Conservation (phyloP, 257 asterid genomes). For the Solanum peruvianum region DNA sequence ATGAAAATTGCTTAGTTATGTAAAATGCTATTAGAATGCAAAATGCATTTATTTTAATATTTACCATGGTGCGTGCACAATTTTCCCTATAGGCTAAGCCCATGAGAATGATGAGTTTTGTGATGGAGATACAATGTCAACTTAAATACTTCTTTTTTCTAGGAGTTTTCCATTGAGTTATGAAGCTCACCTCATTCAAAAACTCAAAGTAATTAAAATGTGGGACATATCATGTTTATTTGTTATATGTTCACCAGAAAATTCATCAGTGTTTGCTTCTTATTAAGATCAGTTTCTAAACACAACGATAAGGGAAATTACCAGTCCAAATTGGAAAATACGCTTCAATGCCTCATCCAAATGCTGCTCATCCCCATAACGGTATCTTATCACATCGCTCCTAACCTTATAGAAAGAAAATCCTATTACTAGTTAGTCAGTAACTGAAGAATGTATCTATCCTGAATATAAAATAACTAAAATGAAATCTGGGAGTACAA, state of each 20-base stretch:
- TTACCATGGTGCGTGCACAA: not conserved
- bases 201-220: not conserved
- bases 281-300: not conserved
- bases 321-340: slow-evolving; percentile 93
- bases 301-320: slow-evolving; percentile 3
- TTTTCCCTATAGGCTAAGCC: not conserved
- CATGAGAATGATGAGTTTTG: not conserved
- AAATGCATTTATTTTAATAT: not conserved
- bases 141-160: not conserved
- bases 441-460: not conserved
- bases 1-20: not conserved
- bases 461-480: not conserved
- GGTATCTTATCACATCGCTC: slow-evolving; percentile 85
- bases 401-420: slow-evolving; percentile 58
- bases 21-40: not conserved
- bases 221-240: not conserved
- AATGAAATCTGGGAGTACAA: not conserved
- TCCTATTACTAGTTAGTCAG: not conserved
- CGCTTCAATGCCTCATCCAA: slow-evolving; percentile 92
- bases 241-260: not conserved
- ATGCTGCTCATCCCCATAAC: slow-evolving; percentile 98
- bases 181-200: not conserved
- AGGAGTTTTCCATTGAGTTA: not conserved
- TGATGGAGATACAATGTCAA: not conserved
- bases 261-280: not conserved